phyloP scores from a whole-genome alignment of 176 grass and related monocot genomes.

The Hsuehochloa calcarea region DNA sequence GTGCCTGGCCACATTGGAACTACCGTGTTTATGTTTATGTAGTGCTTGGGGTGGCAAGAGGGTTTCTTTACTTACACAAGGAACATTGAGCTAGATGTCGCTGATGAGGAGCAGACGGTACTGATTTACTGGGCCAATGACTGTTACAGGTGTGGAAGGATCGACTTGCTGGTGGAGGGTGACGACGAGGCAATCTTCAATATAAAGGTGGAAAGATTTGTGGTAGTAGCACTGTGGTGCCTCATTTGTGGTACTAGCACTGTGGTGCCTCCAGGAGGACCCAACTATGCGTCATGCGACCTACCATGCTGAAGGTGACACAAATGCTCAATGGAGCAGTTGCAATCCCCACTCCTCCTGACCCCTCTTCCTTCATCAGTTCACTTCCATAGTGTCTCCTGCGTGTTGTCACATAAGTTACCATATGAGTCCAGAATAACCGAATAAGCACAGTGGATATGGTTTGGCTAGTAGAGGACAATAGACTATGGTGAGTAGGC shows the following conservation, averaged over 20 bases:
- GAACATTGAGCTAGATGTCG: background rate
- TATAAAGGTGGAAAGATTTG: slow-evolving; percentile 33
- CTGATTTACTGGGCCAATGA: slow-evolving; percentile 46
- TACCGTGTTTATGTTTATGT: slow-evolving; percentile 23
- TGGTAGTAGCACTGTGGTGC: slow-evolving; percentile 53
- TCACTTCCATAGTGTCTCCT: background rate
- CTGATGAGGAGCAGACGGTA: background rate
- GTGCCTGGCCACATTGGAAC: slow-evolving; percentile 29
- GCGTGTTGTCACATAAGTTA: no score
- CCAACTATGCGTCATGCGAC: slow-evolving; percentile 45
- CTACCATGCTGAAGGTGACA: slow-evolving; percentile 50
- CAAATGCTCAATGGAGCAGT: slow-evolving; percentile 46
- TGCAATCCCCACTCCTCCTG: slow-evolving; percentile 33
- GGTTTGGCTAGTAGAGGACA: no score
- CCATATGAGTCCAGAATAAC: no score
- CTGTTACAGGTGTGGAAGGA: slow-evolving; percentile 37
- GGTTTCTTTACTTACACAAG: slow-evolving; percentile 50
- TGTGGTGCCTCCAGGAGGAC: slow-evolving; percentile 68
- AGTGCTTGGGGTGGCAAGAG: slow-evolving; percentile 37
- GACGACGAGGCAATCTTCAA: slow-evolving; percentile 31
- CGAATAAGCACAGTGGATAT: no score
- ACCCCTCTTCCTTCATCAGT: slow-evolving; percentile 36
- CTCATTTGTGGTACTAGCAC: slow-evolving; percentile 44
- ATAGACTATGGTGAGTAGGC: no score
- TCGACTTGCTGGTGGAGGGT: slow-evolving; percentile 29